A percentile compares a stretch with the other conserved stretches of the same genome.
These are phyloP conservation scores for Cichorium intybus DNA, from an alignment of 140 eudicot genomes.

Conservation along the genomic window DNA sequence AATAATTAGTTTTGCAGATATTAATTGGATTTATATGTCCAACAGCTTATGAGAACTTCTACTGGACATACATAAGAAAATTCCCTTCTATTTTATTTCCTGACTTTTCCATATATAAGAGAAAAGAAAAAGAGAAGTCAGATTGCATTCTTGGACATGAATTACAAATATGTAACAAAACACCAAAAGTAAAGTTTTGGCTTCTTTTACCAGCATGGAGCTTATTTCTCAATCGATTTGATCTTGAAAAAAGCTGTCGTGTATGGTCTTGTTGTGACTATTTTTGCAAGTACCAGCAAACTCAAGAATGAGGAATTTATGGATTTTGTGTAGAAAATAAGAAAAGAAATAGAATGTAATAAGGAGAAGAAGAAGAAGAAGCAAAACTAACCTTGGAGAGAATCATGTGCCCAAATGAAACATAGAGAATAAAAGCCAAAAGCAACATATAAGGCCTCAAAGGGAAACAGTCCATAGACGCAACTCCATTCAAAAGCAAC, in stretches of 20 bases:
- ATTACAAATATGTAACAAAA: too few species aligned
- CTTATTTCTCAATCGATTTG: not conserved
- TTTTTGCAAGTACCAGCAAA: not conserved
- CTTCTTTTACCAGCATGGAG: too few species aligned
- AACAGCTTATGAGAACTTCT: too few species aligned
- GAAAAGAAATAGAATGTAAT: not conserved
- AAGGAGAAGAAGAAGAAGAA: not conserved
- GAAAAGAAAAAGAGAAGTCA: too few species aligned
- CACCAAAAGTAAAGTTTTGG: not conserved
- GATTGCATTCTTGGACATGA: too few species aligned
- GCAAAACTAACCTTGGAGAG: slow-evolving; percentile 7
- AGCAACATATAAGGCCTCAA: slow-evolving; percentile 11
- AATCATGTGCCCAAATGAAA: not conserved
- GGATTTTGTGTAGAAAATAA: not conserved
- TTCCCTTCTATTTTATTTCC: too few species aligned
- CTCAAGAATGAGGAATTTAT: not conserved
- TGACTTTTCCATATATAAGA: too few species aligned
- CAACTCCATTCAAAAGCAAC: slow-evolving; percentile 12
- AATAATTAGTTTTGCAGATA: too few species aligned
- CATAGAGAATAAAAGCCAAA: not conserved
- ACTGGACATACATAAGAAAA: too few species aligned
- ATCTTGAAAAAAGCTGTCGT: not conserved
- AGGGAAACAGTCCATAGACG: slow-evolving; percentile 10
- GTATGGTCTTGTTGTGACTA: not conserved
- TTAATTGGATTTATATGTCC: too few species aligned